These are phyloP conservation scores for Apophysomyces elegans DNA, from an alignment of 371 early-diverging fungal genomes.

Conservation along the genomic window DNA sequence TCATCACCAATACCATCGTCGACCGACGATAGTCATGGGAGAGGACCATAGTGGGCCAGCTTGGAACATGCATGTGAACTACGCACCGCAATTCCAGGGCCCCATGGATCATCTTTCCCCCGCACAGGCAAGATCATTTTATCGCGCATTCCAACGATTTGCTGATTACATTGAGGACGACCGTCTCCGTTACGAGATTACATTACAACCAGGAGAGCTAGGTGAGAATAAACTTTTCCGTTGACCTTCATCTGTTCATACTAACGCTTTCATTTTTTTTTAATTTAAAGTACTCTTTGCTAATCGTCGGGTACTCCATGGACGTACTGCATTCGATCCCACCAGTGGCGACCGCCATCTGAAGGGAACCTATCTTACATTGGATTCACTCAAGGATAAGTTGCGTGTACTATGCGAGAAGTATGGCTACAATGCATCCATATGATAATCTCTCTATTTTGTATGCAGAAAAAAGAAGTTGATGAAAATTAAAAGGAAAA, in stretches of 20 bases:
- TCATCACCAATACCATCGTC: constrained; percentile 72
- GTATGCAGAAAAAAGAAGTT: background rate
- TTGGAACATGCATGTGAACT: constrained; percentile 70
- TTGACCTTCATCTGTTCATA: background rate
- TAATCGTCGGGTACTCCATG: constrained; percentile 87
- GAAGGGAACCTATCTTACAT: constrained; percentile 80
- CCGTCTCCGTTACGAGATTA: constrained; percentile 61
- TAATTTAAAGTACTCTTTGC: constrained; percentile 67
- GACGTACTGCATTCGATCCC: constrained; percentile 78
- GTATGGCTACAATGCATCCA: constrained; percentile 29
- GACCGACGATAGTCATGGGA: constrained; percentile 71
- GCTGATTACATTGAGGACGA: constrained; percentile 64
- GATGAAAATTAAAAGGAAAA: constrained; percentile 6
- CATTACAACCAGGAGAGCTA: constrained; percentile 75
- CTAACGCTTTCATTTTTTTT: background rate
- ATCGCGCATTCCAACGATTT: constrained; percentile 73
- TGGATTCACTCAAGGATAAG: constrained; percentile 82
- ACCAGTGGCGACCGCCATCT: constrained; percentile 75
- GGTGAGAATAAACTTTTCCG: constrained; percentile 18
- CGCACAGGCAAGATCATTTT: constrained; percentile 59
- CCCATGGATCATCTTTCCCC: constrained; percentile 64
- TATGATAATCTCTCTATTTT: constrained; percentile 26
- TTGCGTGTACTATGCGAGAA: constrained; percentile 39
- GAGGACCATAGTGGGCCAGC: constrained; percentile 41
- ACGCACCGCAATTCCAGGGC: constrained; percentile 92